Percentiles rank a stretch among this genome's conserved stretches.
Conservation (phyloP, 2,329 filamentous ascomycete genomes). For the Cladophialophora psammophila region DNA sequence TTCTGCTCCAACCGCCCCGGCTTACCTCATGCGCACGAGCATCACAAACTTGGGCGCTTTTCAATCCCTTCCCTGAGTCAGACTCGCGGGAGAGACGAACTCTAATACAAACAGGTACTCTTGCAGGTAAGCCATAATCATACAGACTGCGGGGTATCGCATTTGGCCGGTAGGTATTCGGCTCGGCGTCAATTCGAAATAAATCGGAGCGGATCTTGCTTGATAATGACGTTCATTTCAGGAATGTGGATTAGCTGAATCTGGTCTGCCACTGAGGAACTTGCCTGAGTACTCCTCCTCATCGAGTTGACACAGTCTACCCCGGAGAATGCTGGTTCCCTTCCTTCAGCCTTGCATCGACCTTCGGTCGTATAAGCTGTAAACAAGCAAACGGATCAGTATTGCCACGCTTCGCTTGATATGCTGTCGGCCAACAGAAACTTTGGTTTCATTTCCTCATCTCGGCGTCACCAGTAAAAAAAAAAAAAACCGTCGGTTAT, state of each 20-base stretch:
- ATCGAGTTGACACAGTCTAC: too few relatives aligned
- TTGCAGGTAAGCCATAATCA: too few relatives aligned
- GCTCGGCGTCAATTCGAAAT: conserved; percentile 1
- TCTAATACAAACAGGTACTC: too few relatives aligned
- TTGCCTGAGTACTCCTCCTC: too few relatives aligned
- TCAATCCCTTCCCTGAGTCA: too few relatives aligned
- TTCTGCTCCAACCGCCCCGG: too few relatives aligned
- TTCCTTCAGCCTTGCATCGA: conserved; percentile 7
- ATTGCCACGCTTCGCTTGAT: not conserved
- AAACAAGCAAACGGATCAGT: not conserved
- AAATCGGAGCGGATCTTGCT: conserved; percentile 6
- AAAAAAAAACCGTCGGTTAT: not conserved
- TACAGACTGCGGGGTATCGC: not conserved
- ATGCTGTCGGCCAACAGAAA: not conserved
- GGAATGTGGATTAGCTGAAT: not conserved
- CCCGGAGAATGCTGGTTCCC: too few relatives aligned
- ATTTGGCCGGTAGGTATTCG: too few relatives aligned
- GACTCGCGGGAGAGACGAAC: too few relatives aligned
- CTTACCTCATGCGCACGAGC: too few relatives aligned
- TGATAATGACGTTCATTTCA: conserved; percentile 18
- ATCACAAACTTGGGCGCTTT: too few relatives aligned
- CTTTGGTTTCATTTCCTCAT: not conserved
- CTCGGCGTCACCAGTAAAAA: not conserved
- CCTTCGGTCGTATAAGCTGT: not conserved
- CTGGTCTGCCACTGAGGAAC: not conserved